phyloP scores from a whole-genome alignment of 2,329 filamentous ascomycete genomes.

The Malbranchea cinnamomea region DNA sequence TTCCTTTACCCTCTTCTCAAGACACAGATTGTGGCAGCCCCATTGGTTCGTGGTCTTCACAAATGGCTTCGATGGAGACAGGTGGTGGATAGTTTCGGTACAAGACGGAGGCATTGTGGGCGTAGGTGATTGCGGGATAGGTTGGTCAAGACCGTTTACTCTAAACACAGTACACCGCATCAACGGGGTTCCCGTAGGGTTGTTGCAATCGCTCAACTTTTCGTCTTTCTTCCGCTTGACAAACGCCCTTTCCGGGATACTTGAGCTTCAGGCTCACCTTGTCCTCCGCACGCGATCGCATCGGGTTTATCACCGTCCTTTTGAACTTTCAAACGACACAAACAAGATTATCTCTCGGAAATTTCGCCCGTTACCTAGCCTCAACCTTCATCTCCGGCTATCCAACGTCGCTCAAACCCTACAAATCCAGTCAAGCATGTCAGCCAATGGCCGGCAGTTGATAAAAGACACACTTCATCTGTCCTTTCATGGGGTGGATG shows the following conservation, averaged over 20 bases:
- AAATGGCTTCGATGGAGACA: slow-evolving; percentile 56
- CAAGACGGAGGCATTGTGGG: slow-evolving; percentile 4
- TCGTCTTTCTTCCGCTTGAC: slow-evolving; percentile 22
- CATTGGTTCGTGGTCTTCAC: slow-evolving; percentile 60
- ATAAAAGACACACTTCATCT: slow-evolving; percentile 23
- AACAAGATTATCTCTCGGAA: slow-evolving; percentile 17
- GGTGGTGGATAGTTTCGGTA: slow-evolving; percentile 55
- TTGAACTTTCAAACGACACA: too few relatives aligned
- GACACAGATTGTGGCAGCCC: slow-evolving; percentile 49
- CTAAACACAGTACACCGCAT: slow-evolving; percentile 17
- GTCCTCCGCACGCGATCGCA: slow-evolving; percentile 14
- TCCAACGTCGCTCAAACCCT: slow-evolving; percentile 18
- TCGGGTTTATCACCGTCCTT: slow-evolving; percentile 2
- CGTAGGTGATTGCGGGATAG: background rate
- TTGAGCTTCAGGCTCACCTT: slow-evolving; percentile 5
- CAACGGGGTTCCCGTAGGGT: slow-evolving; percentile 15
- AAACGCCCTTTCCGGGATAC: slow-evolving; percentile 13
- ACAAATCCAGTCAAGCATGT: slow-evolving; percentile 16
- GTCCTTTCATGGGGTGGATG: slow-evolving; percentile 24
- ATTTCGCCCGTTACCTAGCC: slow-evolving; percentile 19
- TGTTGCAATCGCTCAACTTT: slow-evolving; percentile 13
- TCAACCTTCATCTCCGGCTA: slow-evolving; percentile 20
- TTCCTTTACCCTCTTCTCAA: slow-evolving; percentile 58
- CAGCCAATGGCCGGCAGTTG: slow-evolving; percentile 15
- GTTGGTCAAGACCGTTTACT: slow-evolving; percentile 7